Conservation (phyloP, 768 basidiomycete genomes). For the Phylloporus sp. region DNA sequence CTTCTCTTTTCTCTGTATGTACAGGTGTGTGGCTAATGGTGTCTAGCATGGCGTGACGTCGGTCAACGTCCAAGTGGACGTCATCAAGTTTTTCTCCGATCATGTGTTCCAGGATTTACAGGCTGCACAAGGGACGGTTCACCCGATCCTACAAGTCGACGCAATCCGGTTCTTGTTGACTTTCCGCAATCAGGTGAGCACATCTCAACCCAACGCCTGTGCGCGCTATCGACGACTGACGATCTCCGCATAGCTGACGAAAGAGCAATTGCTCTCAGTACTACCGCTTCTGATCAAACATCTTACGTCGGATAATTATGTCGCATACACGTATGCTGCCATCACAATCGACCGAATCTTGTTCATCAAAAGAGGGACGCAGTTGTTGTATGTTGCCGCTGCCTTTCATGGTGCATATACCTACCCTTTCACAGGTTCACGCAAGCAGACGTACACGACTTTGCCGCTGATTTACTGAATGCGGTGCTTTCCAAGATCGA, state of each 20-base stretch:
- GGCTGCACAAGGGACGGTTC: constrained; percentile 60
- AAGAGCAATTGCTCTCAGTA: constrained; percentile 88
- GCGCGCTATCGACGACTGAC: not conserved
- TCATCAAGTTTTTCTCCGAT: constrained; percentile 93
- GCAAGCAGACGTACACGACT: constrained; percentile 80
- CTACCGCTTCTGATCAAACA: constrained; percentile 83
- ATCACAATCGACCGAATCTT: constrained; percentile 96
- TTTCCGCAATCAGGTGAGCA: constrained; percentile 87
- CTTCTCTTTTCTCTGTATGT: not conserved
- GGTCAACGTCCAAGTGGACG: constrained; percentile 86
- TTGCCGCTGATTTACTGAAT: constrained; percentile 68
- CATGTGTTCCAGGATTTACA: constrained; percentile 86
- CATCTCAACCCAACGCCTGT: not conserved
- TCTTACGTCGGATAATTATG: constrained; percentile 80
- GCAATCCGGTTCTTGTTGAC: constrained; percentile 93
- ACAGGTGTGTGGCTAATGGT: not conserved
- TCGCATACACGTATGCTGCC: constrained; percentile 93
- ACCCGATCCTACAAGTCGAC: constrained; percentile 92
- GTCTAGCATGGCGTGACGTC: constrained; percentile 87
- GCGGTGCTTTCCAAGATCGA: constrained; percentile 80
- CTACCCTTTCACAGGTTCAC: constrained; percentile 56
- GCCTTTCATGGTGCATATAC: not conserved
- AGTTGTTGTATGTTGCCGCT: constrained; percentile 58
- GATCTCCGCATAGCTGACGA: constrained; percentile 61
- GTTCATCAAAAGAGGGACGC: constrained; percentile 77